These are phyloP conservation scores for Flaveria linearis DNA, from an alignment of 129 eudicot species.

Conservation along the genomic window DNA sequence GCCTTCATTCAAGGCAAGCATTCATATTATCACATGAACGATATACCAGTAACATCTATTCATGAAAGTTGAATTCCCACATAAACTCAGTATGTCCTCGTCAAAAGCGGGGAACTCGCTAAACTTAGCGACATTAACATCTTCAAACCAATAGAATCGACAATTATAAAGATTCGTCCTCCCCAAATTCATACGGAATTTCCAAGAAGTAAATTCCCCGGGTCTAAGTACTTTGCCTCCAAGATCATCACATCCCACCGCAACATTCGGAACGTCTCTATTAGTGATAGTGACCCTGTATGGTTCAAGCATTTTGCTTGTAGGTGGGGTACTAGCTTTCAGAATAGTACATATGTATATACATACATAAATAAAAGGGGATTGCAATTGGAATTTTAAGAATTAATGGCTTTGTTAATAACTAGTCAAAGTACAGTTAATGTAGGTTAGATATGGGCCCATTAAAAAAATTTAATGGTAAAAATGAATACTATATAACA, in stretches of 20 bases:
- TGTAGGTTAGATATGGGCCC: too few species aligned
- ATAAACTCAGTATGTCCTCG: not conserved
- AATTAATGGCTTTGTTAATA: too few species aligned
- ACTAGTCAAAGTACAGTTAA: too few species aligned
- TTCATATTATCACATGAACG: not conserved
- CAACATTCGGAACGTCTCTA: not conserved
- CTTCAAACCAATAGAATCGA: conserved; percentile 9
- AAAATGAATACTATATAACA: too few species aligned
- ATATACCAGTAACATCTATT: conserved; percentile 19
- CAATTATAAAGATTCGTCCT: not conserved
- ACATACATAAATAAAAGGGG: too few species aligned
- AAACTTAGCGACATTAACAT: not conserved
- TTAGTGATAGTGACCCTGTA: conserved; percentile 15
- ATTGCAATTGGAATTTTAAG: too few species aligned
- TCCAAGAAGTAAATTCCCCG: conserved; percentile 7
- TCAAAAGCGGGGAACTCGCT: not conserved
- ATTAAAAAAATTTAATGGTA: too few species aligned
- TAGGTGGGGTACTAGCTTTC: not conserved
- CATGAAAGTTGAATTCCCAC: not conserved
- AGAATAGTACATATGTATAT: not conserved
- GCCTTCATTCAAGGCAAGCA: too few species aligned
- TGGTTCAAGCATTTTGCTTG: conserved; percentile 23
- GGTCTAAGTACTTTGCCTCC: conserved; percentile 2
- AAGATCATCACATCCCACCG: conserved; percentile 1
- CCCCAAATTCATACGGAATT: conserved; percentile 11